These are phyloP conservation scores for Candida railenensis DNA, from an alignment of 805 yeast genomes.

Conservation along the genomic window DNA sequence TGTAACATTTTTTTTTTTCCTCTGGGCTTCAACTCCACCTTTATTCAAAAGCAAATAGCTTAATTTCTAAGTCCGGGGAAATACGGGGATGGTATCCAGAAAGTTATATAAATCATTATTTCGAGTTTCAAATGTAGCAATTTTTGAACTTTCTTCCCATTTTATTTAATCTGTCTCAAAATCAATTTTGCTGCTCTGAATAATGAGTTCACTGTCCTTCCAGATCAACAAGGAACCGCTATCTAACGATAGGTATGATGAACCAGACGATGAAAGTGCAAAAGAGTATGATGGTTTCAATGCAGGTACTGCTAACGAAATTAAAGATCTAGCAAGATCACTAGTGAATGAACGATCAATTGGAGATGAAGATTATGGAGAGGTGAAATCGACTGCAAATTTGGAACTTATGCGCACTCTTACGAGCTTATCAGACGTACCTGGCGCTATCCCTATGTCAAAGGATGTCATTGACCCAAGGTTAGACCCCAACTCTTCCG, in stretches of 20 bases:
- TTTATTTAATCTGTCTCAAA: no score
- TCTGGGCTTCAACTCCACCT: no score
- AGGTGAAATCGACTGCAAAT: slow-evolving; percentile 2
- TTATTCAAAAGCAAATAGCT: no score
- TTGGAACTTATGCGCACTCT: slow-evolving; percentile 1
- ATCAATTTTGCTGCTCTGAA: no score
- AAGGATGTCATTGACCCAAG: background rate
- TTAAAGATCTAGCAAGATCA: slow-evolving; percentile 23
- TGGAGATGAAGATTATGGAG: background rate
- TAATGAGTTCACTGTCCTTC: background rate
- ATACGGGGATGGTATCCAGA: no score
- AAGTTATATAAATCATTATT: no score
- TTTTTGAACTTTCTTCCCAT: no score
- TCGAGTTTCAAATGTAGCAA: no score
- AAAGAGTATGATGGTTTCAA: slow-evolving; percentile 15
- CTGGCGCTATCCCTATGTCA: slow-evolving; percentile 35
- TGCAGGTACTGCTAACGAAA: slow-evolving; percentile 12
- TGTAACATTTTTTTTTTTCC: no score
- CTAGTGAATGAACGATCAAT: slow-evolving; percentile 9
- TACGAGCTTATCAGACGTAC: slow-evolving; percentile 45
- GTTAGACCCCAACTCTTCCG: slow-evolving; percentile 48
- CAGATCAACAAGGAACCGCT: background rate
- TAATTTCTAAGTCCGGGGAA: no score
- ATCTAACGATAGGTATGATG: background rate
- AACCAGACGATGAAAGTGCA: background rate